Conservation (phyloP, 164 flowering plant genomes). For the Houttuynia cordata region DNA sequence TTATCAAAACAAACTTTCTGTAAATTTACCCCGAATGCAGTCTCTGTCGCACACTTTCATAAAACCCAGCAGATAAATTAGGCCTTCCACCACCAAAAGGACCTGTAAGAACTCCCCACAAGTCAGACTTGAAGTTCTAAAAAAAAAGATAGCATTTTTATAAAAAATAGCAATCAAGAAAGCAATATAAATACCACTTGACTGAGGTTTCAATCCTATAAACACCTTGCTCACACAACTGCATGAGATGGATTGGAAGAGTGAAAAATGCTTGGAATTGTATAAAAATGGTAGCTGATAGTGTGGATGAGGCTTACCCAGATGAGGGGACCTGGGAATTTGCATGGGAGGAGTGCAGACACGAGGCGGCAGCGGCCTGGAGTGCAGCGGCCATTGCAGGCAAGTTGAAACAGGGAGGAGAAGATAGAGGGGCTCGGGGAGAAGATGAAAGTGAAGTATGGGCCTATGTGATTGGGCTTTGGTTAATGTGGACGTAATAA, state of each 20-base stretch:
- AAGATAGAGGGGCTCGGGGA: too few species aligned
- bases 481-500: too few species aligned
- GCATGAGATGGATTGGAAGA: conserved; percentile 6
- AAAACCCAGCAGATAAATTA: conserved; percentile 42
- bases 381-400: conserved; percentile 26
- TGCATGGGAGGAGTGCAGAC: conserved; percentile 17
- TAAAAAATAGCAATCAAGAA: background rate
- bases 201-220: conserved; percentile 47
- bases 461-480: too few species aligned
- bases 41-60: conserved; percentile 41
- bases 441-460: background rate
- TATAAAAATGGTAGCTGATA: conserved; percentile 16
- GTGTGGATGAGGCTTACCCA: background rate
- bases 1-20: too few species aligned
- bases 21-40: conserved; percentile 32
- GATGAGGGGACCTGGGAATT: conserved; percentile 21
- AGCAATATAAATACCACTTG: conserved; percentile 24
- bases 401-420: background rate
- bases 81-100: conserved; percentile 27
- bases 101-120: conserved; percentile 17
- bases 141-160: background rate
- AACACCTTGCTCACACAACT: conserved; percentile 42
- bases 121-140: background rate
- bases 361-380: conserved; percentile 20
- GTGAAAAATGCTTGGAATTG: conserved; percentile 1